Conservation (phyloP, 345 rosid species). For the Hibiscus trionum region DNA sequence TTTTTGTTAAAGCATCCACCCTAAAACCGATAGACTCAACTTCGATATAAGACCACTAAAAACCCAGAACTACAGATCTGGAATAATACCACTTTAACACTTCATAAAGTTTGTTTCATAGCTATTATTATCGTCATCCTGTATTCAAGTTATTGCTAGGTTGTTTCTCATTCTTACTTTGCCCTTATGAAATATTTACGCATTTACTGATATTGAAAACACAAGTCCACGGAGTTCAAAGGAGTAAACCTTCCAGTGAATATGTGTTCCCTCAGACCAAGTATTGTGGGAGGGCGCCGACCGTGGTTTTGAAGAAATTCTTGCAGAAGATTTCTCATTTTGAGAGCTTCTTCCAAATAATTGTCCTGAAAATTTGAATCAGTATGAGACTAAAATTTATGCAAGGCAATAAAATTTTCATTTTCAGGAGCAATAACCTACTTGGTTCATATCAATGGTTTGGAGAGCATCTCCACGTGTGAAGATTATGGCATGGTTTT, state of each 20-base stretch:
- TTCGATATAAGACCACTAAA: neutral
- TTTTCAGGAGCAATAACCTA: slow-evolving; percentile 23
- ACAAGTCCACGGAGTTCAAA: neutral
- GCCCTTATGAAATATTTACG: neutral
- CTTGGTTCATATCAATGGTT: slow-evolving; percentile 97
- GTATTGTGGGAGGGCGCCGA: slow-evolving; percentile 70
- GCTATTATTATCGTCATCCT: neutral
- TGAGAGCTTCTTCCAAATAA: slow-evolving; percentile 88
- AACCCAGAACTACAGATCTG: neutral
- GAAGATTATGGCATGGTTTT: slow-evolving; percentile 83
- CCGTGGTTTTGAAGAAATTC: slow-evolving; percentile 72
- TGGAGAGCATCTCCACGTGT: slow-evolving; percentile 98
- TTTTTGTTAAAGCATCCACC: neutral
- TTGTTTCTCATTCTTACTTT: neutral
- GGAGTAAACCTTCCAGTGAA: slow-evolving; percentile 82
- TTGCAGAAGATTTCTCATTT: slow-evolving; percentile 95
- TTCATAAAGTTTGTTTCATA: neutral
- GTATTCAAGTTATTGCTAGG: neutral
- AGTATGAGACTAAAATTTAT: slow-evolving; percentile 16
- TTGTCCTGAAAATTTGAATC: slow-evolving; percentile 51
- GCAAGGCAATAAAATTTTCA: slow-evolving; percentile 6
- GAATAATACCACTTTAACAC: neutral
- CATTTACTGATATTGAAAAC: neutral
- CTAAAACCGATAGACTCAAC: neutral
- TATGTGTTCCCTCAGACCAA: slow-evolving; percentile 90